Evolutionary conservation across 2,329 filamentous ascomycete species (phyloP), one percentile per base, ranked within the genome.

Genomic region (Tolypocladium album): DNA sequence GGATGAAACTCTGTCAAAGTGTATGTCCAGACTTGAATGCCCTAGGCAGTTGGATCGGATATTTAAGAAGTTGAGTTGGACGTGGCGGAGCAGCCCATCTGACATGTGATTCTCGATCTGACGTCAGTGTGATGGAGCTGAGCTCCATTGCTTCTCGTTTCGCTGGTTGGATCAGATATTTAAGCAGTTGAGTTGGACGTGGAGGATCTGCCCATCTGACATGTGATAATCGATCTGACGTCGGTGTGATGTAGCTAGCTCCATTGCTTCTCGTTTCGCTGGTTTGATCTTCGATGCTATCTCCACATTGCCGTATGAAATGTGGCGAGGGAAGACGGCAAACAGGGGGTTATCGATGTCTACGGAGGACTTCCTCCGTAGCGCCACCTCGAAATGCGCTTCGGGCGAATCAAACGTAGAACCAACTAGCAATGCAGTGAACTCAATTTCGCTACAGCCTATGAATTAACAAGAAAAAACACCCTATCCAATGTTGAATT

Each of bases 401-500:
- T 52, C 47, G 27, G 20, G 15, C 24, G 17, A 4, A 13, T 52
- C 17, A 20, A 20, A 9, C 27, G 3, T 31, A 12, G 17, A 17
- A 52, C 22, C 7, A 31, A 52, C 24, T 6, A 31, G 17, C 27
- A 20, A 52, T 36, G 50, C 50, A 53, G 36, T n/a, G 4, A 6
- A 53, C 36, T 5, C 11, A 6, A 5, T 38, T 53, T 36, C 50
- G 50, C 50, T 38, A 22, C 22, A 22, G 36, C 20, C 50, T 20
- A 13, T 9, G 9, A 2, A 13, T 4, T 36, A 13, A 22, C 50
- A 20, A 24, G 56, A 6, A 13, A 17, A 31, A 22, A 11, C 27
- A 42, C 31, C 12, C 59, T 75, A 87, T 20, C 85, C 85, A 69
- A 89, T 82, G 69, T 89, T 89, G 68, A 89, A 89, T 74, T 89